Evolutionary conservation across 1,284 basidiomycete species (phyloP), one percentile per base, ranked within the genome.

Genomic region (Takashimella tepidaria): DNA sequence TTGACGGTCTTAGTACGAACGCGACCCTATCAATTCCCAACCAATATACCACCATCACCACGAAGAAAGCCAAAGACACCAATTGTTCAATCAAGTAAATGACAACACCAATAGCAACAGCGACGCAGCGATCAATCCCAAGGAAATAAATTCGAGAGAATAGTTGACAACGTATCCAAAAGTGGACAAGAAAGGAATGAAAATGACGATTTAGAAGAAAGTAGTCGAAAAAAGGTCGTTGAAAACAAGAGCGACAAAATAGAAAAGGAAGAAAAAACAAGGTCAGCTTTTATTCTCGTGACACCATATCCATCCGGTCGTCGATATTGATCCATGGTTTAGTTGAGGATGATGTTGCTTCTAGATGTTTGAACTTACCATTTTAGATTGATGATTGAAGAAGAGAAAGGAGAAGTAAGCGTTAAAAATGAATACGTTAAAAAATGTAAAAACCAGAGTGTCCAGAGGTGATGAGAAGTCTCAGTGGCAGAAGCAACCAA

Each of bases 1-100:
- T 98, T 99, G 78, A 93, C 95, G 68, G 95, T 99, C 83, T 99
- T 99, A 73, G 95, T 99, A 76, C 95, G 90, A 82, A 99, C 95
- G 75, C 95, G 92, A 80, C 96, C 96, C 95, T 97, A 79, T 50
- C 8, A 16, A 16, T 8, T 37, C 31, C 31, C 31, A 37, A 16
- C 31, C 8, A 16, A 37, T 16, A 8, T 8, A 37, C 31, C 10
- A 37, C 31, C 8, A 37, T 37, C 10, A 37, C 31, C 8, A 37
- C 31, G 31, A 8, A 16, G 10, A 16, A 37, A 37, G 31, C 10
- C 31, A 37, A 37, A 37, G n/a, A n/a, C n/a, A n/a, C n/a, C n/a
- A n/a, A n/a, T n/a, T n/a, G n/a, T n/a, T n/a, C n/a, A n/a, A n/a
- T n/a, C n/a, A n/a, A n/a, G n/a, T n/a, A n/a, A n/a, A n/a, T n/a